Evolutionary conservation across 176 grass and related monocot genomes (phyloP), one percentile per base, ranked within the genome.

Genomic region (Triticum turgidum): DNA sequence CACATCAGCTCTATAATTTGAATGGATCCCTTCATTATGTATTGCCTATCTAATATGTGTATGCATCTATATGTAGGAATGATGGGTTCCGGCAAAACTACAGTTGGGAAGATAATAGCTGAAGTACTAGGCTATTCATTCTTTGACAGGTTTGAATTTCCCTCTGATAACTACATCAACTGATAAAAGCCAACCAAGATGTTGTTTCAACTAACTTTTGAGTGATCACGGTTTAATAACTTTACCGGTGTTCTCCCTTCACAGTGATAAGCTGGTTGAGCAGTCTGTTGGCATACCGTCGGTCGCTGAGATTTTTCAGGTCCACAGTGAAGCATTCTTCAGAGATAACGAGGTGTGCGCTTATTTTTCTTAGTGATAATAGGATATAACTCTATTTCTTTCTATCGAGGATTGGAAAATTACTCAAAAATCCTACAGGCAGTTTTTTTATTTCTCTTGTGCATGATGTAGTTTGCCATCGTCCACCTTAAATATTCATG

Each of bases 41-140:
- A 41, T 51, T 72, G 22, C 32, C 20, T 65, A 58, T 65, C 20
- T 90, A 20, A 79, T 75, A 81, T 6, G 20, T 76, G 25, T 44
- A 11, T 80, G 61, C 9, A 44, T 35, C 38, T 39, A 74, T 67
- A 68, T 72, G 68, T 68, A 99, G 97, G 97, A 86, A 99, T 99
- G 97, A 99, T 99, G 97, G 97, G 97, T 74, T 99, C 97, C 30
- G 94, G 97, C 37, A 99, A 99, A 80, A 99, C 89, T 79, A 99
- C 97, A 30, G 90, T 99, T 77, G 97, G 92, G 82, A 99, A 96
- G 89, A 99, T 99, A 76, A 63, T 99, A 69, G 84, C 97, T 9
- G 87, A 99, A 92, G 97, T 94, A 27, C 70, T 99, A 56, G 92
- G 97, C 73, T 94, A 99, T 94, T 99, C 97, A 51, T 99, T 99